Conservation (phyloP, 1,139 yeast genomes). For the Wickerhamomyces sp. region DNA sequence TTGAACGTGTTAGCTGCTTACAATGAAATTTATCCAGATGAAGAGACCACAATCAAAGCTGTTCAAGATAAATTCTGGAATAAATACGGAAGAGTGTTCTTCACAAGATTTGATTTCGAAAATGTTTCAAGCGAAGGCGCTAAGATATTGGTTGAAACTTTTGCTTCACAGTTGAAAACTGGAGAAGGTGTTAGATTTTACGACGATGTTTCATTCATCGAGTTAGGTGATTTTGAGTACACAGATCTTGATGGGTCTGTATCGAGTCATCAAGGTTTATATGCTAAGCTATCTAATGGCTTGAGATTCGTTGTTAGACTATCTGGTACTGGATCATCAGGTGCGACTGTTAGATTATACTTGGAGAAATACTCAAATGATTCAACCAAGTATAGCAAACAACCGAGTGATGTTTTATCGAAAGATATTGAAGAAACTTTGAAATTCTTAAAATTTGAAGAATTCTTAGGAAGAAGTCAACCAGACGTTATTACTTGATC, state of each 20-base stretch:
- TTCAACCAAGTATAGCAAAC: constrained; percentile 39
- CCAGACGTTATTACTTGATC: constrained; percentile 77
- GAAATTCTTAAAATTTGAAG: constrained; percentile 64
- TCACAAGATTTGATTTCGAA: constrained; percentile 94
- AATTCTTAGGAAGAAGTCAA: constrained; percentile 72
- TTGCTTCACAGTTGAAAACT: constrained; percentile 43
- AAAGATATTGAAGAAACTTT: constrained; percentile 62
- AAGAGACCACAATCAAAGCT: constrained; percentile 64
- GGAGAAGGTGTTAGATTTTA: constrained; percentile 38
- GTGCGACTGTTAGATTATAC: constrained; percentile 93
- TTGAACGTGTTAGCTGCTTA: constrained; percentile 87
- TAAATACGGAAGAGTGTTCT: constrained; percentile 94
- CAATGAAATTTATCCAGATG: constrained; percentile 49
- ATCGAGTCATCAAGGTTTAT: constrained; percentile 88
- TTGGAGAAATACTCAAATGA: constrained; percentile 80
- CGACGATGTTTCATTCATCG: constrained; percentile 45
- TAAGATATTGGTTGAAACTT: constrained; percentile 53
- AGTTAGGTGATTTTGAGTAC: constrained; percentile 86
- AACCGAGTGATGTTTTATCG: constrained; percentile 69
- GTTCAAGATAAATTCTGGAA: constrained; percentile 88
- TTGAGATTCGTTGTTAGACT: constrained; percentile 85
- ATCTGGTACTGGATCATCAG: constrained; percentile 97
- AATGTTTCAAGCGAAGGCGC: constrained; percentile 78
- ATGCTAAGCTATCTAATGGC: constrained; percentile 76
- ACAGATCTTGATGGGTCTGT: constrained; percentile 94